Evolutionary conservation across 352 stramenopile genomes (phyloP).

Genomic region (Pythium aphanidermatum): DNA sequence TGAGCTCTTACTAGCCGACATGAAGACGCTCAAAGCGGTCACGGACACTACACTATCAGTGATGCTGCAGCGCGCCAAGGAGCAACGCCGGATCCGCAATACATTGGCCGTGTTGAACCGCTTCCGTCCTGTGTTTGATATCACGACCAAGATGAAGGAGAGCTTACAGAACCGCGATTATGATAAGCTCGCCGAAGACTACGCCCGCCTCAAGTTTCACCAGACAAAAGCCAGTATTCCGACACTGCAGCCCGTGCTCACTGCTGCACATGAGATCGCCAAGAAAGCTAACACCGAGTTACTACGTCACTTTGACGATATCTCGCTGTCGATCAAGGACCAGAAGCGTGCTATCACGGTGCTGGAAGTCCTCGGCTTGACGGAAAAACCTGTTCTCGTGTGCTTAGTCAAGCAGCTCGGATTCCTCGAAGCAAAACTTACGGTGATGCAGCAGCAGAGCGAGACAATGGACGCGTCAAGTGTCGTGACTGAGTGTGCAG

Average conservation of each 20-base stretch:
- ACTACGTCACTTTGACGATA: constrained; percentile 55
- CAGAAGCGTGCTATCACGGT: constrained; percentile 63
- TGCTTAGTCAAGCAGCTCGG: constrained; percentile 68
- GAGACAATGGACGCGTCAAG: constrained; percentile 19
- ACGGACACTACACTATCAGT: constrained; percentile 63
- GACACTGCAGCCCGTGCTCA: constrained; percentile 47
- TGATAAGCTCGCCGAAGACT: constrained; percentile 68
- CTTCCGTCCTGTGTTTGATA: constrained; percentile 64
- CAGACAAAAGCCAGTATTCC: constrained; percentile 56
- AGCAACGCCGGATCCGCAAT: constrained; percentile 72
- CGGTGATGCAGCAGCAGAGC: constrained; percentile 20
- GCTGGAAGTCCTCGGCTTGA: constrained; percentile 45
- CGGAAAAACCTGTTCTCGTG: constrained; percentile 56
- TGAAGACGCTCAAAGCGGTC: constrained; percentile 50
- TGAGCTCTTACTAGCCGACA: constrained; percentile 39
- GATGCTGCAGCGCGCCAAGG: constrained; percentile 69
- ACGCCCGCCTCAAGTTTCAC: constrained; percentile 59
- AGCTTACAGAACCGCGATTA: constrained; percentile 61
- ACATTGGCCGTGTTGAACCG: constrained; percentile 61
- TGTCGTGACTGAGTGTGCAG: constrained; percentile 51
- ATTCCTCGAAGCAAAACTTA: constrained; percentile 48
- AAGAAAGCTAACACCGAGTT: constrained; percentile 52
- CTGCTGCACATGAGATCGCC: constrained; percentile 54
- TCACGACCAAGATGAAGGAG: constrained; percentile 70
- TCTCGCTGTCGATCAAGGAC: constrained; percentile 47